Evolutionary conservation across 306 rosid genomes (phyloP).

Genomic region (Dicorynia guianensis): DNA sequence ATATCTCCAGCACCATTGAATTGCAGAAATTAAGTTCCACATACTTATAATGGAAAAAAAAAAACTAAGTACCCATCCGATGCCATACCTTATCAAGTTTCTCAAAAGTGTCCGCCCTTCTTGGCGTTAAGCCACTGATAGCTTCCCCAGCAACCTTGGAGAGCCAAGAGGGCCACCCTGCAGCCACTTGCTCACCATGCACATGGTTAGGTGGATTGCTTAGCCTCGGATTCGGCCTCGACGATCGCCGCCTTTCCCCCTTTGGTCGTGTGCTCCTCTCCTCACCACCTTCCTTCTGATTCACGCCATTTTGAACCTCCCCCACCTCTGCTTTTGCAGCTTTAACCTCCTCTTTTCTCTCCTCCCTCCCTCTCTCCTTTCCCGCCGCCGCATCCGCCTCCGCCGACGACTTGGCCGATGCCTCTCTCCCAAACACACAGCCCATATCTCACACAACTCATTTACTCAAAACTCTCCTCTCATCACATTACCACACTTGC

Average conservation of each 20-base stretch:
- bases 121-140: slow-evolving; percentile 88
- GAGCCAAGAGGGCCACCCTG: slow-evolving; percentile 99
- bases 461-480: slow-evolving; percentile 48
- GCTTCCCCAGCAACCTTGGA: slow-evolving; percentile 99
- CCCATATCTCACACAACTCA: slow-evolving; percentile 78
- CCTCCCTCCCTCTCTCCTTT: slow-evolving; percentile 44
- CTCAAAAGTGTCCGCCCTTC: slow-evolving; percentile 91
- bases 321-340: slow-evolving; percentile 48
- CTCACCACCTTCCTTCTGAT: slow-evolving; percentile 58
- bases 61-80: not conserved
- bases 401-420: slow-evolving; percentile 20
- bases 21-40: not conserved
- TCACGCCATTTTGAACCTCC: slow-evolving; percentile 54
- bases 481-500: slow-evolving; percentile 40
- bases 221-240: slow-evolving; percentile 87
- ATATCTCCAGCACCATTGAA: slow-evolving; percentile 33
- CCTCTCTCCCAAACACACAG: slow-evolving; percentile 78
- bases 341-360: slow-evolving; percentile 50
- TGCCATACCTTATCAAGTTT: slow-evolving; percentile 82
- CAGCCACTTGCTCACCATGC: slow-evolving; percentile 98
- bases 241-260: slow-evolving; percentile 75
- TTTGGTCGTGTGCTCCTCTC: slow-evolving; percentile 55
- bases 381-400: slow-evolving; percentile 35
- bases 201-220: slow-evolving; percentile 85
- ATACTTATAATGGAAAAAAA: slow-evolving; percentile 26